phyloP scores from a whole-genome alignment of 768 basidiomycete species.

The Russula abietina region DNA sequence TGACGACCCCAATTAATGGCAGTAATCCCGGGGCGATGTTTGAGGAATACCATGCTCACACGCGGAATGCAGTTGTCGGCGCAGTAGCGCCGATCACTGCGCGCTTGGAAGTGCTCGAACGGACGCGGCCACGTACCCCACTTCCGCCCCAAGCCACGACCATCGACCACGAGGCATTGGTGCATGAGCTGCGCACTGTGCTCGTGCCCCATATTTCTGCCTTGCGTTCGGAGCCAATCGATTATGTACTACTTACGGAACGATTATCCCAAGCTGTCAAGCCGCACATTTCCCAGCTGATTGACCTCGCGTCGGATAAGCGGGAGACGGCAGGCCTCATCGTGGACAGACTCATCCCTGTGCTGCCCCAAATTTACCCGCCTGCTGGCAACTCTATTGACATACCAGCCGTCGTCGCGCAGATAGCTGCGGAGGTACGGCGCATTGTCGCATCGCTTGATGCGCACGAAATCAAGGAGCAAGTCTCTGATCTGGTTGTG shows the following conservation, averaged over 20 bases:
- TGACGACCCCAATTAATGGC: conserved; percentile 24
- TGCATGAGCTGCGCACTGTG: conserved; percentile 52
- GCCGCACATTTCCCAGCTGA: conserved; percentile 82
- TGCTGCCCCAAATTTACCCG: conserved; percentile 44
- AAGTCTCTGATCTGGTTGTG: conserved; percentile 82
- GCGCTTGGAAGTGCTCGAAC: conserved; percentile 49
- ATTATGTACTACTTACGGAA: conserved; percentile 71
- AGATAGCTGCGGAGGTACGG: conserved; percentile 65
- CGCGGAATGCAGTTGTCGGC: conserved; percentile 53
- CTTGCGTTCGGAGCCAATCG: conserved; percentile 59
- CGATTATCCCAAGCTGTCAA: conserved; percentile 81
- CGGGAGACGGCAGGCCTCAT: conserved; percentile 81
- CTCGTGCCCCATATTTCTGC: conserved; percentile 57
- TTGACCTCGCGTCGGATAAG: conserved; percentile 84
- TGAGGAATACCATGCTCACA: conserved; percentile 54
- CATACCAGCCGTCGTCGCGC: conserved; percentile 47
- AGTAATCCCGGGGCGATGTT: conserved; percentile 38
- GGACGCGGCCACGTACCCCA: conserved; percentile 37
- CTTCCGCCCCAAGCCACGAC: not conserved
- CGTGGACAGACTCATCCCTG: conserved; percentile 61
- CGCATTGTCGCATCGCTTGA: conserved; percentile 70
- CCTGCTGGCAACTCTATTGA: conserved; percentile 37
- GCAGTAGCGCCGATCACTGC: conserved; percentile 52
- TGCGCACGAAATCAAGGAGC: conserved; percentile 82
- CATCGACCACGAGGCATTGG: conserved; percentile 49